These are phyloP conservation scores for Colletotrichum liriopes DNA, from an alignment of 2,329 filamentous ascomycete genomes.

Conservation along the genomic window DNA sequence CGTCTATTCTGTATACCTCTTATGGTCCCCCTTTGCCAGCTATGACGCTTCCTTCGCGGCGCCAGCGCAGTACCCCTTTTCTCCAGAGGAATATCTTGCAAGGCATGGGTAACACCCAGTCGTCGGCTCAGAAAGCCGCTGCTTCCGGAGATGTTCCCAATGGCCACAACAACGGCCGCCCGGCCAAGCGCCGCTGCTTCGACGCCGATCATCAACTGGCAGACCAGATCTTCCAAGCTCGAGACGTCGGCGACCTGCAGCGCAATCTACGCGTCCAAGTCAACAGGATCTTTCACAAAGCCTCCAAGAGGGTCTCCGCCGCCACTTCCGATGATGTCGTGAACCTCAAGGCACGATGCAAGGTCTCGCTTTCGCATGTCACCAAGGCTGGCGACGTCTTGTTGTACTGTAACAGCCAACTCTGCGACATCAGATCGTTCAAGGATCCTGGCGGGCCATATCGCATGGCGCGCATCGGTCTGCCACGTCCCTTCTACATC, in stretches of 20 bases:
- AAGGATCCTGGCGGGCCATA: conserved; percentile 63
- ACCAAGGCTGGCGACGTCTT: conserved; percentile 46
- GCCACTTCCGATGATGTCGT: conserved; percentile 48
- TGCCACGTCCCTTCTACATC: conserved; percentile 66
- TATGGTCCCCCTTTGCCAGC: conserved; percentile 53
- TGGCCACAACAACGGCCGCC: conserved; percentile 56
- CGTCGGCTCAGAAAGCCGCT: conserved; percentile 56
- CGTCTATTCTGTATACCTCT: conserved; percentile 26
- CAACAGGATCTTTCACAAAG: conserved; percentile 67
- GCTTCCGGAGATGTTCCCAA: conserved; percentile 51
- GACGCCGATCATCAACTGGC: conserved; percentile 49
- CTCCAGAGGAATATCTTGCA: conserved; percentile 67
- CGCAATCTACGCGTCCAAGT: conserved; percentile 68
- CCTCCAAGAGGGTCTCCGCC: conserved; percentile 47
- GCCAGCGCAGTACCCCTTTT: conserved; percentile 67
- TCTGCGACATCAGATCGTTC: conserved; percentile 67
- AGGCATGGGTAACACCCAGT: conserved; percentile 62
- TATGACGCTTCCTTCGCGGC: conserved; percentile 66
- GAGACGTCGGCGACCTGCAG: conserved; percentile 52
- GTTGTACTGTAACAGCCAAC: conserved; percentile 69
- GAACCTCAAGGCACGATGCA: conserved; percentile 60
- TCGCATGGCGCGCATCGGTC: conserved; percentile 63
- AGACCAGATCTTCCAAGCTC: conserved; percentile 54
- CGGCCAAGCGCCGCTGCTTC: conserved; percentile 67
- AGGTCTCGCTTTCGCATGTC: conserved; percentile 57